These are phyloP conservation scores for Umbelopsis sp. DNA, from an alignment of 192 early-diverging fungal species.

Conservation along the genomic window DNA sequence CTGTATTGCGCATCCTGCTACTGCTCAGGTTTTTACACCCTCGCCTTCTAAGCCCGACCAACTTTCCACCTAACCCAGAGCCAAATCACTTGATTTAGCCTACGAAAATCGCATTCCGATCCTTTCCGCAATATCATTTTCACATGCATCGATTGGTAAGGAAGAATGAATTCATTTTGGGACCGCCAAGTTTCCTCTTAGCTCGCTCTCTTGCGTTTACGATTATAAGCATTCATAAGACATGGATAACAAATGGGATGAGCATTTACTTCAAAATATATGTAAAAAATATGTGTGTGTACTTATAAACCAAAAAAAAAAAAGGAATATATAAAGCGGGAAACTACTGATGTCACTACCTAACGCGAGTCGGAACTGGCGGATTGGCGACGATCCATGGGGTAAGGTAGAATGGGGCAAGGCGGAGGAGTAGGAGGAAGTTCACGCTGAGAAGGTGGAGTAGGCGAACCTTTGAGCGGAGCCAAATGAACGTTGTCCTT, in stretches of 20 bases:
- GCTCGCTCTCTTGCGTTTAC: too few species aligned
- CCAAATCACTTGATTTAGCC: background rate
- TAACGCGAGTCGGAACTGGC: slow-evolving; percentile 10
- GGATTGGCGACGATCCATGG: slow-evolving; percentile 6
- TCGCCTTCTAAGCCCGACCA: background rate
- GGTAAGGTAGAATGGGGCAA: slow-evolving; percentile 12
- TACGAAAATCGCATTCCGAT: slow-evolving; percentile 5
- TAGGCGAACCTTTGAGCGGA: slow-evolving; percentile 3
- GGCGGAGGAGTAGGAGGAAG: slow-evolving; percentile 14
- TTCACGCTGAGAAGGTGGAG: slow-evolving; percentile 13
- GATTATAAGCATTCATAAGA: too few species aligned
- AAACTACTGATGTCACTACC: too few species aligned
- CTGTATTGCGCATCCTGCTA: too few species aligned
- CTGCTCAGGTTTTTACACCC: background rate
- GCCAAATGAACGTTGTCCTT: slow-evolving; percentile 19
- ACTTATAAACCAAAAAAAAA: background rate
- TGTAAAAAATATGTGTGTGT: background rate
- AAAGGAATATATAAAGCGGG: too few species aligned
- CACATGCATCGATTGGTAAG: background rate
- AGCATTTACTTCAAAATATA: too few species aligned
- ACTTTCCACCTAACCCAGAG: background rate
- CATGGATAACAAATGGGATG: too few species aligned
- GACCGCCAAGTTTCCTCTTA: too few species aligned
- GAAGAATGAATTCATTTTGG: too few species aligned
- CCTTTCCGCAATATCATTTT: background rate